Percentiles rank a stretch among this genome's conserved stretches.
Evolutionary conservation across 1,284 basidiomycete species (phyloP).

Genomic region (Blastosporella zonata): DNA sequence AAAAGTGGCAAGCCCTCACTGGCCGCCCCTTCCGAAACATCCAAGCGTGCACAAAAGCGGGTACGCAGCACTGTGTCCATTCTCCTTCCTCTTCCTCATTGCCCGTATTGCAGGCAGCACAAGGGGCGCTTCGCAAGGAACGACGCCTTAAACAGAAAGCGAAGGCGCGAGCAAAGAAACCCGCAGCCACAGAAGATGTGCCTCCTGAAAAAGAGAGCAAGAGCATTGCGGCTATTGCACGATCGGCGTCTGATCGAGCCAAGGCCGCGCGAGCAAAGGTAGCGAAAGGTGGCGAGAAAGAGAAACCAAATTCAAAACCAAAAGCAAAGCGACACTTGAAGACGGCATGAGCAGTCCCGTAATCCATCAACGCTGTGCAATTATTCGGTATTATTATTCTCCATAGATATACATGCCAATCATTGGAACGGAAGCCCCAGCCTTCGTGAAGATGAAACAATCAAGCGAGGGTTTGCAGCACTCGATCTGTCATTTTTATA

Average conservation of each 20-base stretch:
- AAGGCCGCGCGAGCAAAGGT: conserved; percentile 31
- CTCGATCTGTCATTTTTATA: conserved; percentile 64
- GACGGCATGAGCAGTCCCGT: no score
- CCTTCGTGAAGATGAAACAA: background rate
- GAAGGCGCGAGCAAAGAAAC: conserved; percentile 27
- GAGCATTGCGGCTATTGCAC: conserved; percentile 30
- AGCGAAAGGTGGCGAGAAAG: background rate
- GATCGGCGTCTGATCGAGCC: conserved; percentile 32
- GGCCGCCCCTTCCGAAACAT: conserved; percentile 27
- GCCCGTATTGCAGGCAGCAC: conserved; percentile 36
- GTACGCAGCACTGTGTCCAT: conserved; percentile 28
- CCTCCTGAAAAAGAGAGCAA: conserved; percentile 4
- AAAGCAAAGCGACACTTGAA: conserved; percentile 6
- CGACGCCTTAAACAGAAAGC: conserved; percentile 33
- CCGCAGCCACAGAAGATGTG: conserved; percentile 1
- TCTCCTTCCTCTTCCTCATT: background rate
- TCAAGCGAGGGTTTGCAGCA: conserved; percentile 56
- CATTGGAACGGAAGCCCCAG: background rate
- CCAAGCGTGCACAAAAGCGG: conserved; percentile 58
- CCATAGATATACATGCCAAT: conserved; percentile 10
- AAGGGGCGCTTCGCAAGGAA: conserved; percentile 25
- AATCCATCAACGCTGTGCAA: background rate
- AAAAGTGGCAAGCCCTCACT: conserved; percentile 20
- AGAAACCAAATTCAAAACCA: conserved; percentile 8
- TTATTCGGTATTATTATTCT: conserved; percentile 10